phyloP scores from a whole-genome alignment of 2,329 filamentous ascomycete species.

The Phialemonium atrogriseum region DNA sequence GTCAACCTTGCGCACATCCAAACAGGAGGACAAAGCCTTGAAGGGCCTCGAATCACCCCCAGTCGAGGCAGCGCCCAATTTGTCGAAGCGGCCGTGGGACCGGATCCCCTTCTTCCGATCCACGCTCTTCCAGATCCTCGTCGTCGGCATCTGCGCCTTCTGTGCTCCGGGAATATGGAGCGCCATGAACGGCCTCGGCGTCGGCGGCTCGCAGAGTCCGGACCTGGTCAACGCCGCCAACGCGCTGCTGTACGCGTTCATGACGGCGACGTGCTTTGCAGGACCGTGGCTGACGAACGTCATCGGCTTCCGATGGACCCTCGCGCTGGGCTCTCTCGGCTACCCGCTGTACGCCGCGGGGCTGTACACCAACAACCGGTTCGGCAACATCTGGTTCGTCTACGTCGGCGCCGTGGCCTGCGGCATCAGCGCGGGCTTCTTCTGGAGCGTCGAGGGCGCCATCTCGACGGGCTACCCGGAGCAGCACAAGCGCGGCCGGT shows the following conservation, averaged over 20 bases:
- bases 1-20: no score
- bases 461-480: conserved; percentile 58
- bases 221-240: conserved; percentile 36
- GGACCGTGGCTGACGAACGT: conserved; percentile 27
- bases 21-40: no score
- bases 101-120: conserved; percentile 16
- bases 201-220: conserved; percentile 30
- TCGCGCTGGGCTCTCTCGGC: conserved; percentile 40
- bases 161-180: conserved; percentile 32
- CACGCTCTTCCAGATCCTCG: conserved; percentile 28
- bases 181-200: conserved; percentile 32
- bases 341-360: conserved; percentile 58
- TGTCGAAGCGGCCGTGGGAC: no score
- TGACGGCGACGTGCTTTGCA: conserved; percentile 33
- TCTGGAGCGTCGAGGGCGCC: conserved; percentile 61
- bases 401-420: conserved; percentile 54
- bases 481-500: conserved; percentile 48
- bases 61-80: no score
- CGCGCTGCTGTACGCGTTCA: conserved; percentile 34
- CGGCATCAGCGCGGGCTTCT: conserved; percentile 55
- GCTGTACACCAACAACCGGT: conserved; percentile 58
- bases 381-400: conserved; percentile 53
- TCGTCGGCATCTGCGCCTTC: conserved; percentile 30
- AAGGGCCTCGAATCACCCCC: no score
- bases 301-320: conserved; percentile 27